A percentile compares a stretch with the other conserved stretches of the same genome.
Conservation (phyloP, 2,329 filamentous ascomycete genomes). For the Xylaria sp. region DNA sequence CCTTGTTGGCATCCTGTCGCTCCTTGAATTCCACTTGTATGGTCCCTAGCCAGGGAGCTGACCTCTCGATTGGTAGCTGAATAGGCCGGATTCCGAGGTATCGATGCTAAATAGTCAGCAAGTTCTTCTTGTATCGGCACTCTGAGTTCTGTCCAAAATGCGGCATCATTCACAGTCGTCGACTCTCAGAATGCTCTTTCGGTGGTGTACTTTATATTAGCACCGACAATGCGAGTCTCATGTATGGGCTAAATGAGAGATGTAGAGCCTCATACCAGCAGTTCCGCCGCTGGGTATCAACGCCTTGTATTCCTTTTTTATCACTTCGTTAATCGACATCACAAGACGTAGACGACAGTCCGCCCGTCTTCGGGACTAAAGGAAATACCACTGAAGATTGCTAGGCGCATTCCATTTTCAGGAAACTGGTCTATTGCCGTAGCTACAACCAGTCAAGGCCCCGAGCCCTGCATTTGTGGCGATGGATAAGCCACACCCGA, state of each 20-base stretch:
- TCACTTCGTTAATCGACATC: slow-evolving; percentile 18
- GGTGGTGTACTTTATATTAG: neutral
- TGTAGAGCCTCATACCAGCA: slow-evolving; percentile 8
- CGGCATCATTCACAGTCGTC: neutral
- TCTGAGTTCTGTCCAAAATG: too few species aligned
- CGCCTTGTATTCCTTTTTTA: slow-evolving; percentile 15
- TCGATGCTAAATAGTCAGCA: too few species aligned
- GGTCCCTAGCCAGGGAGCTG: too few species aligned
- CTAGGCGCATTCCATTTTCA: slow-evolving; percentile 15
- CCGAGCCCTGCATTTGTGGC: slow-evolving; percentile 10
- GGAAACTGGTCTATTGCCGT: slow-evolving; percentile 19
- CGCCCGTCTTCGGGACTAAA: slow-evolving; percentile 14
- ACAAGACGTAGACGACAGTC: slow-evolving; percentile 10
- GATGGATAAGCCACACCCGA: slow-evolving; percentile 12
- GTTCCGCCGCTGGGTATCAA: slow-evolving; percentile 13
- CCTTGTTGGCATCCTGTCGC: too few species aligned
- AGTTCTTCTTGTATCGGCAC: too few species aligned
- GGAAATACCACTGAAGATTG: slow-evolving; percentile 19
- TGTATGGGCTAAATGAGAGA: neutral
- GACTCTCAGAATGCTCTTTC: neutral
- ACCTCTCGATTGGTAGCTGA: too few species aligned
- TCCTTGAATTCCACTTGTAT: too few species aligned
- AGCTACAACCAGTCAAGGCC: slow-evolving; percentile 16
- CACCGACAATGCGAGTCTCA: too few species aligned
- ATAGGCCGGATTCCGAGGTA: too few species aligned